Conservation (phyloP, 2,329 filamentous ascomycete species). For the Ophiostoma himal-ulmi region DNA sequence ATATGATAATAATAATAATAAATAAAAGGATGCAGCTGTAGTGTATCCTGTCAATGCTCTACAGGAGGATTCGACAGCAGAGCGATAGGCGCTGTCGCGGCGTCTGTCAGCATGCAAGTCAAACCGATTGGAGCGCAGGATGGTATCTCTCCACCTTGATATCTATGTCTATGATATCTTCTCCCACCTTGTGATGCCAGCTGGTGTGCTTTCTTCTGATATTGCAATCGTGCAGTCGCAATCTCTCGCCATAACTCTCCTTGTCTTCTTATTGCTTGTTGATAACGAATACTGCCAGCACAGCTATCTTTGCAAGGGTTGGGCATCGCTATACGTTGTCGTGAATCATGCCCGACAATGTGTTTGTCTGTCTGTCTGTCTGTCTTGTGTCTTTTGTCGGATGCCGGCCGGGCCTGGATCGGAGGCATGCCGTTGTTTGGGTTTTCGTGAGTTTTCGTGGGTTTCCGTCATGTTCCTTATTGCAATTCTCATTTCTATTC, state of each 20-base stretch:
- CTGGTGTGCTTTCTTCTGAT: background rate
- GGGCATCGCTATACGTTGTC: conserved; percentile 8
- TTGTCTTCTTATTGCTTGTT: background rate
- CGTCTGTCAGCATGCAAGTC: background rate
- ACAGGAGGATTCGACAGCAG: too few species aligned
- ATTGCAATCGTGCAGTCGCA: background rate
- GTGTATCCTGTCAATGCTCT: background rate
- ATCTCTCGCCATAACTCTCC: background rate
- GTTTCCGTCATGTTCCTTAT: too few species aligned
- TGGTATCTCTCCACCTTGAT: too few species aligned
- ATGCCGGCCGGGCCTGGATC: background rate
- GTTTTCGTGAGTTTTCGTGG: background rate
- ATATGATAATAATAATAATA: background rate
- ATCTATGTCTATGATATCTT: too few species aligned
- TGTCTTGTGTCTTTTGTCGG: background rate
- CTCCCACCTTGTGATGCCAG: background rate
- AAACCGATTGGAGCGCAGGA: background rate
- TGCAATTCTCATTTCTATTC: background rate
- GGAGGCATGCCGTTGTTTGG: background rate
- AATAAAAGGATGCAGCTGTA: background rate
- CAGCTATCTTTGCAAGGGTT: background rate
- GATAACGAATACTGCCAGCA: conserved; percentile 2
- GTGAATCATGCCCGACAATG: background rate
- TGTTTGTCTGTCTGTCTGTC: background rate
- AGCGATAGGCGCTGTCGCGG: too few species aligned